phyloP scores from a whole-genome alignment of 805 yeast genomes.

The Suhomyces faveliae region DNA sequence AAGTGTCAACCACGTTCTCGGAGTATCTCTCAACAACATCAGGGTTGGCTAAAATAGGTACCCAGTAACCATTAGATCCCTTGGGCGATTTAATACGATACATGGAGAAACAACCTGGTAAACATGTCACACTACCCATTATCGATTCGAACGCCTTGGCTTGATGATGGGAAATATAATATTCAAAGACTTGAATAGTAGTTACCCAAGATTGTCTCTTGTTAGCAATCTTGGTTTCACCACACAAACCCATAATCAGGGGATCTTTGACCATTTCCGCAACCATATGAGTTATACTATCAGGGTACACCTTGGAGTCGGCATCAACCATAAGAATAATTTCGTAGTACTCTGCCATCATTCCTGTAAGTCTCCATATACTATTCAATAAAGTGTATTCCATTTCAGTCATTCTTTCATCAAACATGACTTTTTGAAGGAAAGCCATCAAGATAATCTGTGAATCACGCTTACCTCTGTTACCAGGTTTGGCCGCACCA shows the following conservation, averaged over 20 bases:
- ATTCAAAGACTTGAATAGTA: slow-evolving; percentile 89
- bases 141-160: slow-evolving; percentile 94
- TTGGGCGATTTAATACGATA: slow-evolving; percentile 90
- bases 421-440: slow-evolving; percentile 81
- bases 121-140: slow-evolving; percentile 91
- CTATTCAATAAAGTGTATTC: slow-evolving; percentile 74
- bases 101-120: slow-evolving; percentile 94
- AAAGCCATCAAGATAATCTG: slow-evolving; percentile 90
- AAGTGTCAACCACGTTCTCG: slow-evolving; percentile 78
- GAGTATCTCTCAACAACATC: slow-evolving; percentile 91
- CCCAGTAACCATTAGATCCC: slow-evolving; percentile 73
- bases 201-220: slow-evolving; percentile 86
- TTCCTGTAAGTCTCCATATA: slow-evolving; percentile 81
- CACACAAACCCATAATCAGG: slow-evolving; percentile 86
- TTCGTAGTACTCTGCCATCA: slow-evolving; percentile 82
- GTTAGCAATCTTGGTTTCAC: slow-evolving; percentile 89
- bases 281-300: slow-evolving; percentile 83
- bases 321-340: slow-evolving; percentile 91
- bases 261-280: slow-evolving; percentile 90
- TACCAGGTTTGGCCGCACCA: slow-evolving; percentile 70
- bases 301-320: slow-evolving; percentile 85
- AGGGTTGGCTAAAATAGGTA: slow-evolving; percentile 88
- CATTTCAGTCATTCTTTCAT: slow-evolving; percentile 90
- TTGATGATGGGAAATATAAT: slow-evolving; percentile 90
- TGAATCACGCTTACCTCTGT: slow-evolving; percentile 95